phyloP scores from a whole-genome alignment of 148 eudicot species.

The Salicornia ramosissima region DNA sequence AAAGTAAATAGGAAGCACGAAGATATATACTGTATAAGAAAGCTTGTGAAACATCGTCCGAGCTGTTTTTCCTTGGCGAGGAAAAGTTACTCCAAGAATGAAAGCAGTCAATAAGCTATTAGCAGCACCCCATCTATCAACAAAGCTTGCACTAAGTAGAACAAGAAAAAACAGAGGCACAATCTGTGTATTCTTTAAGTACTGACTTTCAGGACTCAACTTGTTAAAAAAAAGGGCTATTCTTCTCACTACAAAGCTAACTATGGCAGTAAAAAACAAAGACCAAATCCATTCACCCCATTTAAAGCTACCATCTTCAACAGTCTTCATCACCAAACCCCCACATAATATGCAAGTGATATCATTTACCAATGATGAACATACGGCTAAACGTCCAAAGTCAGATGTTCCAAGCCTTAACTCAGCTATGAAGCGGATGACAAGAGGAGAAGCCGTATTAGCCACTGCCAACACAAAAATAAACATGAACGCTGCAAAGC shows the following conservation, averaged over 20 bases:
- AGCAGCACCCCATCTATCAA: conserved; percentile 62
- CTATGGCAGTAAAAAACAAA: conserved; percentile 40
- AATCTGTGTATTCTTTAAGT: conserved; percentile 59
- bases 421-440: conserved; percentile 66
- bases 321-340: conserved; percentile 26
- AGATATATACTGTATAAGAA: conserved; percentile 63
- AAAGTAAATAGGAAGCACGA: conserved; percentile 75
- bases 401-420: conserved; percentile 61
- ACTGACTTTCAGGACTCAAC: conserved; percentile 51
- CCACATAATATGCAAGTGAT: conserved; percentile 35
- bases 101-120: conserved; percentile 75
- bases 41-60: conserved; percentile 73
- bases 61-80: conserved; percentile 73
- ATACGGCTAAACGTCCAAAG: conserved; percentile 63
- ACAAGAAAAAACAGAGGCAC: conserved; percentile 50
- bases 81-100: conserved; percentile 67
- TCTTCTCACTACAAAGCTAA: conserved; percentile 43
- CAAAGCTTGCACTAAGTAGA: conserved; percentile 52
- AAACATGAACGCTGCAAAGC: conserved; percentile 31
- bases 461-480: conserved; percentile 42
- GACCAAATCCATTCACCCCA: conserved; percentile 33
- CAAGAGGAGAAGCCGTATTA: conserved; percentile 69
- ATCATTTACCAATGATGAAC: conserved; percentile 58
- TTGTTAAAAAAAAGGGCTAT: conserved; percentile 58
- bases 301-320: conserved; percentile 22